Base-by-base conservation (phyloP, 495 filamentous ascomycete genomes). In the Rusavskia elegans region DNA sequence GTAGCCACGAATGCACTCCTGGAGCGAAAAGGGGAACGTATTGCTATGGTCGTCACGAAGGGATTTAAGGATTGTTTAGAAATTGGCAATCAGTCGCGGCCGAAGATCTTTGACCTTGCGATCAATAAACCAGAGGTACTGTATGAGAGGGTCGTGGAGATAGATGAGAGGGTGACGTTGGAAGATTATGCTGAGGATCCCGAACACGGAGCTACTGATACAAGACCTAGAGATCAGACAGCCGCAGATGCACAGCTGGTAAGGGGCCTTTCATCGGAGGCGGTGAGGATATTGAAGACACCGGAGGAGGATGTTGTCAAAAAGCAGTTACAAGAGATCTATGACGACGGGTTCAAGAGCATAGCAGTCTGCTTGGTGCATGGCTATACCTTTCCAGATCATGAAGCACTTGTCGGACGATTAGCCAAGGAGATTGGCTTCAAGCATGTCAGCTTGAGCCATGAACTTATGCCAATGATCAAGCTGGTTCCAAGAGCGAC, bases 1-100 rank as follows among this genome's bases (percentile, higher is more conserved):
- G 87, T 93, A 25, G 87, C 87, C 0, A 93, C 87, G 14, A 93
- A 93, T 64, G 87, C 86, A n/a, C 66, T 98, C 52, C 72, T 98
- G 1, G 93, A 98, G 66, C 69, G 92, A 53, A 98, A 97, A 66
- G 92, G 92, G 6, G 92, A 95, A 66, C 80, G 80, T 58, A 94
- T 93, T 54, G 92, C 83, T 3, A 74, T 98, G 59, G 76, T 97
- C 20, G 88, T 93, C 10, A 96, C 93, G 2, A 84, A 87, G 62
- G 92, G 92, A 0, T 98, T 98, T 68, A 83, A 81, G 48, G 92
- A 98, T 66, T 87, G 90, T 55, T 73, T 97, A 20, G 81, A 85
- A 37, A 92, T 90, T 53, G 86, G 86, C 17, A 89, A 90, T 64
- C 87, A 93, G 62, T 84, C 82, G 19, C 72, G 87, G 0, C 87